phyloP scores from a whole-genome alignment of 768 basidiomycete species.

The Pleurotus giganteus region DNA sequence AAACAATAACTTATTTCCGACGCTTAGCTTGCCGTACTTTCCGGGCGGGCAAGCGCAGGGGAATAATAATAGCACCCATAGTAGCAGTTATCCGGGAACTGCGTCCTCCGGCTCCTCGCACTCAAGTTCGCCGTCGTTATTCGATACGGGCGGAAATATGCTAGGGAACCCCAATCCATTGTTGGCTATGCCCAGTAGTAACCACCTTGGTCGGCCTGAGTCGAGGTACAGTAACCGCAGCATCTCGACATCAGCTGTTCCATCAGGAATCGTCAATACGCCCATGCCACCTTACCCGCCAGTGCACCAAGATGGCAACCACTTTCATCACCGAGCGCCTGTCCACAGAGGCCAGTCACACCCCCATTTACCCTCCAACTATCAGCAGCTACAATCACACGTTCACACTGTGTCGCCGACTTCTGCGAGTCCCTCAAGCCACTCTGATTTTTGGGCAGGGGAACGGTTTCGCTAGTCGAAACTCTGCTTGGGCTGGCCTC shows the following conservation, averaged over 20 bases:
- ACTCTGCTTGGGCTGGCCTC: background rate
- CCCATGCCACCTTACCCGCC: background rate
- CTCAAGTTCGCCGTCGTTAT: slow-evolving; percentile 26
- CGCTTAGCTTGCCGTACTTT: slow-evolving; percentile 57
- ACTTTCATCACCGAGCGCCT: background rate
- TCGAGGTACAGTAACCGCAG: slow-evolving; percentile 6
- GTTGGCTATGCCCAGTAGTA: background rate
- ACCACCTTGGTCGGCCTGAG: background rate
- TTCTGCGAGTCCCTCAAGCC: background rate
- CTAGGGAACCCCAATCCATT: background rate
- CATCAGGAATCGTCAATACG: background rate
- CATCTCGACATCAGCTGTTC: background rate
- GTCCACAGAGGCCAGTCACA: background rate
- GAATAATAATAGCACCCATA: slow-evolving; percentile 5
- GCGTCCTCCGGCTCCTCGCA: slow-evolving; percentile 29
- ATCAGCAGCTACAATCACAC: background rate
- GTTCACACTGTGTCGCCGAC: background rate
- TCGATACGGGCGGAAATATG: slow-evolving; percentile 12
- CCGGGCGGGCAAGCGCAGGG: slow-evolving; percentile 35
- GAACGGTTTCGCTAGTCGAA: background rate
- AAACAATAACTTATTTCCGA: slow-evolving; percentile 36
- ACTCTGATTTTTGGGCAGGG: background rate
- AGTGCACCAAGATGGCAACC: background rate
- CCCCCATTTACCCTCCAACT: slow-evolving; percentile 2
- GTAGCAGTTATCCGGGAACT: slow-evolving; percentile 23